phyloP scores from a whole-genome alignment of 345 rosid genomes.

The Eucalyptus sp. region DNA sequence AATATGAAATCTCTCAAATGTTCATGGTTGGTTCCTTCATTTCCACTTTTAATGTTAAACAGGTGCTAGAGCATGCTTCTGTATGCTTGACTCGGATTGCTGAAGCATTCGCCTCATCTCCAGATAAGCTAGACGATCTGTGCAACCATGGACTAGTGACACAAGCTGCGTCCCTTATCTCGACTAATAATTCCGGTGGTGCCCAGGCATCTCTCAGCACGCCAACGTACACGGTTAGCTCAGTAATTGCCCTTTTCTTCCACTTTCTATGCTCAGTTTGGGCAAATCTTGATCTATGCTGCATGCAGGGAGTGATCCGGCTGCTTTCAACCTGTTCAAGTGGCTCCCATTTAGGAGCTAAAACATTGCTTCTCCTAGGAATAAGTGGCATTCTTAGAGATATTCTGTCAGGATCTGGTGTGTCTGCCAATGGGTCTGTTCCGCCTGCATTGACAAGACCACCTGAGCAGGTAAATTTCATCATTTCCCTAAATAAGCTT shows the following conservation, averaged over 20 bases:
- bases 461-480: constrained; percentile 70
- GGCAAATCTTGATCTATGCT: constrained; percentile 8
- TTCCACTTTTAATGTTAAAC: background rate
- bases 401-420: constrained; percentile 81
- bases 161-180: constrained; percentile 93
- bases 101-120: constrained; percentile 88
- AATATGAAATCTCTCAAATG: background rate
- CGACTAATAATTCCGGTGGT: constrained; percentile 87
- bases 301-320: constrained; percentile 83
- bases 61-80: constrained; percentile 99
- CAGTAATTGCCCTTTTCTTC: background rate
- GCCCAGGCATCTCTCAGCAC: constrained; percentile 91
- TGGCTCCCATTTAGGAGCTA: constrained; percentile 88
- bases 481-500: background rate
- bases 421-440: constrained; percentile 68
- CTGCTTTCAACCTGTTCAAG: constrained; percentile 97
- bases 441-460: constrained; percentile 93
- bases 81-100: constrained; percentile 96
- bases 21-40: background rate
- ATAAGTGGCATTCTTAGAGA: constrained; percentile 91
- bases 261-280: background rate
- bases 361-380: constrained; percentile 91
- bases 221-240: constrained; percentile 81
- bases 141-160: constrained; percentile 95
- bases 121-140: constrained; percentile 84